Conservation (phyloP, 1,139 yeast species). For the Arxiozyma slooffiae region DNA sequence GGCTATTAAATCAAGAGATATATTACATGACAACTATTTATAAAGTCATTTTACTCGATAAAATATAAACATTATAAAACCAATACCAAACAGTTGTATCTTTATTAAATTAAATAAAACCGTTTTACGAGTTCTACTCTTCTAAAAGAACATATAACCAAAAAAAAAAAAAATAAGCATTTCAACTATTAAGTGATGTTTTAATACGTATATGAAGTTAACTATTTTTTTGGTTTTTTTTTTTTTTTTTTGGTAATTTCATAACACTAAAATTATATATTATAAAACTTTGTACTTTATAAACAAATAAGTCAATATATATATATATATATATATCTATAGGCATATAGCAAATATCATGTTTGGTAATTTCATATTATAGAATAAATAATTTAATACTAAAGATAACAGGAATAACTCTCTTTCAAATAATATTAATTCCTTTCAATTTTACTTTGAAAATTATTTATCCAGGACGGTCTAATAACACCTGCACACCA, state of each 20-base stretch:
- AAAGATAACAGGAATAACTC: background rate
- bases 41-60: background rate
- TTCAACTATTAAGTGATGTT: background rate
- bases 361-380: too few relatives aligned
- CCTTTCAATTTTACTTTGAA: background rate
- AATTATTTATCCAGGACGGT: background rate
- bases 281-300: background rate
- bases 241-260: too few relatives aligned
- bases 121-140: too few relatives aligned
- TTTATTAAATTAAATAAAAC: background rate
- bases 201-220: background rate
- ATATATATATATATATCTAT: too few relatives aligned
- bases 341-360: too few relatives aligned
- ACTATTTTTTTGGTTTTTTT: too few relatives aligned
- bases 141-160: too few relatives aligned
- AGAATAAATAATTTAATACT: too few relatives aligned
- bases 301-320: too few relatives aligned
- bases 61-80: background rate
- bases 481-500: background rate
- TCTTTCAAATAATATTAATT: background rate
- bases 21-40: slow-evolving; percentile 7
- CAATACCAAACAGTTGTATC: background rate
- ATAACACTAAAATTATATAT: background rate
- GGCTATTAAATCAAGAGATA: slow-evolving; percentile 9
- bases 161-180: too few relatives aligned